phyloP scores from a whole-genome alignment of 371 early-diverging fungal genomes.

The Batkoa obscura region DNA sequence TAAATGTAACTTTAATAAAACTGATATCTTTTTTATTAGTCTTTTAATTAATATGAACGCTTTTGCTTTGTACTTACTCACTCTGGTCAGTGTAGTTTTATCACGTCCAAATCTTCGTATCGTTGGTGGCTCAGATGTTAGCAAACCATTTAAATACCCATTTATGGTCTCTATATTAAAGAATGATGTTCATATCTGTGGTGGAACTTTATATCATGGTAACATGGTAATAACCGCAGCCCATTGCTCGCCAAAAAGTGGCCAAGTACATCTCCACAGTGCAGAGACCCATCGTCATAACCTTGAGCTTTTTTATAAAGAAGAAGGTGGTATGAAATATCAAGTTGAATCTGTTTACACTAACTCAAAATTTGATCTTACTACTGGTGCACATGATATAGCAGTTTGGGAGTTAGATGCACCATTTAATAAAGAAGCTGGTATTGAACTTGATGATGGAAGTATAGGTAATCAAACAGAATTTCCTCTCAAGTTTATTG shows the following conservation, averaged over 20 bases:
- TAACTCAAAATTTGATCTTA: background rate
- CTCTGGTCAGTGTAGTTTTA: too few relatives aligned
- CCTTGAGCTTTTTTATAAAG: background rate
- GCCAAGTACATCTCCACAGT: background rate
- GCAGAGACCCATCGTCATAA: constrained; percentile 7
- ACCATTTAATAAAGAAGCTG: background rate
- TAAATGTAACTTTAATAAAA: too few relatives aligned
- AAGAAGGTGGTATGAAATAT: background rate
- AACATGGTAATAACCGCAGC: constrained; percentile 5
- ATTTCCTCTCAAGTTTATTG: constrained; percentile 13
- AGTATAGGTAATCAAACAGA: background rate
- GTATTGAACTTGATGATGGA: background rate
- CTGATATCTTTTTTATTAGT: too few relatives aligned
- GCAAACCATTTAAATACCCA: background rate
- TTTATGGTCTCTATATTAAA: constrained; percentile 4
- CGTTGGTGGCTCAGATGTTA: background rate
- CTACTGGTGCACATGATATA: background rate
- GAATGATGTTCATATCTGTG: constrained; percentile 1
- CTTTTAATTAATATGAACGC: too few relatives aligned
- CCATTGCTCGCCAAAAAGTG: background rate
- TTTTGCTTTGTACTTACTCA: too few relatives aligned
- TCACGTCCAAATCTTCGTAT: background rate
- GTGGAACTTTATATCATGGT: background rate
- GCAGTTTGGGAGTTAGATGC: background rate
- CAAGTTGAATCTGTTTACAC: background rate